Base-by-base conservation (phyloP, 306 rosid species). In the Vigna angularis region DNA sequence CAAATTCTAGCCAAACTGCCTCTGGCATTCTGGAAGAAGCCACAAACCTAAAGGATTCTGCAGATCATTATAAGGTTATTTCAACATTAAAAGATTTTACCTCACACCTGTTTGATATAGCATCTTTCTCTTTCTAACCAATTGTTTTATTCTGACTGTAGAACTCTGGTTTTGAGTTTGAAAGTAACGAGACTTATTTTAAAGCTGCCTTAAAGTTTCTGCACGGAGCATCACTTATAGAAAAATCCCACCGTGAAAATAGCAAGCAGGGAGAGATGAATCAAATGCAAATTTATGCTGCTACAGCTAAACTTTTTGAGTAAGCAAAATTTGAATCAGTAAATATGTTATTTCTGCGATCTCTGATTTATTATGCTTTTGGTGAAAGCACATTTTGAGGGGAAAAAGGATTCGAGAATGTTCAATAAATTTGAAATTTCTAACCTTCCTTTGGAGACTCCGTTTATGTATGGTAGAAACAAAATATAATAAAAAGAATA, bases 191-290 rank as follows among this genome's bases (percentile, higher is more conserved):
- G 83, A 90, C 92, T 79, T 92, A 87, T 82, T 87, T 90, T 69
- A 89, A 90, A 84, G 91, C 97, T 82, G 93, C 90, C 84, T 84
- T 90, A 77, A 87, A 87, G 86, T 91, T 83, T 90, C 93, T 91
- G 75, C 94, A 82, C 68, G 93, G 90, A 73, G 90, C 97, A 22
- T 79, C 72, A 17, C 86, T 88, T 84, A 67, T 87, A 56, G 97
- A 90, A 78, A 69, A 74, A 74, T 81, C 79, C 67, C 50, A 80
- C 53, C 74, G 72, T 47, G 91, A 83, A 70, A 76, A 69, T 81
- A 84, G 86, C 75, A 92, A 80, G 82, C 81, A 69, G 47, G 90
- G 83, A 65, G 91, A 86, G 69, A 74, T 40, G 84, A 81, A 65
- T 79, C 93, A 69, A 73, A 64, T 87, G 79, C 90, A 87, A 72